Base-by-base conservation (phyloP, 2,329 filamentous ascomycete genomes). In the Onygenales sp. region DNA sequence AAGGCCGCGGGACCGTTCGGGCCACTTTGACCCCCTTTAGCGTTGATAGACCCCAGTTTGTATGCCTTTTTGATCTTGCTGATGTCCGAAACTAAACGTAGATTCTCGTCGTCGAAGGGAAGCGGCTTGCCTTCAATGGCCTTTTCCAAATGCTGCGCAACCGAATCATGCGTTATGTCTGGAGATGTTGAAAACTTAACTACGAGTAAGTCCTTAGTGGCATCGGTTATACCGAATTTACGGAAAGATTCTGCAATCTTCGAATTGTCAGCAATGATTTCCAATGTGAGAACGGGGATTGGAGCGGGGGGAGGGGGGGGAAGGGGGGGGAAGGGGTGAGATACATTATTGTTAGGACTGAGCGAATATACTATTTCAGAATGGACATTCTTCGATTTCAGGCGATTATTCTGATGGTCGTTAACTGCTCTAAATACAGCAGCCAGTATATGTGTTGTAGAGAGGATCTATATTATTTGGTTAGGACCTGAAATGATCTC, bases 161-260 rank as follows among this genome's bases (percentile, higher is more conserved):
- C 70, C 2, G 72, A 71, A n/a, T 75, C 68, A 46, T 72, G 65
- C 5, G 75, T 72, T 46, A 74, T 69, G 36, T 70, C 66, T 46
- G 74, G 69, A 0, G 75, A 74, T 13, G 78, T 75, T 8, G 84
- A 78, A 27, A 97, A 77, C 67, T 96, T 97, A 63, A 96, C 77
- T 6, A 88, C 83, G 2, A 96, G 73, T n/a, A 98, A 70, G 60
- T 84, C 71, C 44, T 78, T 84, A 2, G 86, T 93, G 9, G 76
- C 73, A 10, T 88, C 81, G 0, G 80, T 76, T 54, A 97, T 84
- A 47, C 93, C 93, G 64, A 93, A 95, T 52, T 86, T 85, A 34
- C 88, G 85, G 70, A 97, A 97, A 0, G 90, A 85, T 61, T 96
- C 91, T 50, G 89, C 82, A 64, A 98, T 97, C 89, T 94, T 60